These are phyloP conservation scores for Chloris gayana DNA, from an alignment of 176 grass and related monocot species.

Conservation along the genomic window DNA sequence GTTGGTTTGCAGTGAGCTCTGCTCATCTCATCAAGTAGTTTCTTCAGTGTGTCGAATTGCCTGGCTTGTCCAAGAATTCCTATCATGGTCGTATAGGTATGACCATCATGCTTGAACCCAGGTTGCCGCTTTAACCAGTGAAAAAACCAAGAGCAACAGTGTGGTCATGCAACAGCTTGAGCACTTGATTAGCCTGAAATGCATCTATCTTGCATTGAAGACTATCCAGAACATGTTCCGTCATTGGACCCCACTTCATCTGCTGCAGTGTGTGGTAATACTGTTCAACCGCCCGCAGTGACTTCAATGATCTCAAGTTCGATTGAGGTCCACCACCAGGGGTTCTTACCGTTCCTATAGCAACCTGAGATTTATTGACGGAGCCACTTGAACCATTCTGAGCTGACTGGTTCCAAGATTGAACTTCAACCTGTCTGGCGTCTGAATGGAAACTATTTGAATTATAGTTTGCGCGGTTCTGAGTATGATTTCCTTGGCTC, in stretches of 20 bases:
- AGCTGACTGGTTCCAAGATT: constrained; percentile 42
- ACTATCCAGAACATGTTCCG: constrained; percentile 67
- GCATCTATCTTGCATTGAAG: constrained; percentile 76
- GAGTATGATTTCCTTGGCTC: constrained; percentile 56
- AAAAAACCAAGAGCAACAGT: constrained; percentile 80
- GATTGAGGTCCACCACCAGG: constrained; percentile 50
- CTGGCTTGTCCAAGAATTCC: constrained; percentile 91
- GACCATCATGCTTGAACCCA: constrained; percentile 91
- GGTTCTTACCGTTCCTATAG: constrained; percentile 52
- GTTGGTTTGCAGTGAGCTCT: constrained; percentile 76
- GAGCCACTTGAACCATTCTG: constrained; percentile 41
- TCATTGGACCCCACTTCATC: constrained; percentile 85
- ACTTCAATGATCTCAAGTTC: constrained; percentile 59
- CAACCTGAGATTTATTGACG: constrained; percentile 48
- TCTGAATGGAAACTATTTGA: constrained; percentile 58
- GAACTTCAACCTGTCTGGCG: constrained; percentile 42
- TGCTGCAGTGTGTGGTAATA: constrained; percentile 84
- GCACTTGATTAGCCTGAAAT: constrained; percentile 92
- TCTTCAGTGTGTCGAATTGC: constrained; percentile 76
- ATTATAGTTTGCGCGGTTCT: constrained; percentile 49
- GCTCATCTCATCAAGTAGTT: constrained; percentile 84
- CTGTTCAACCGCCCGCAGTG: constrained; percentile 65
- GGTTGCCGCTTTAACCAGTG: constrained; percentile 84
- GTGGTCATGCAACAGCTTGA: constrained; percentile 84
- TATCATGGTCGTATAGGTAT: constrained; percentile 98